Conservation (phyloP, 2,329 filamentous ascomycete genomes). For the Monilinia fructicola region DNA sequence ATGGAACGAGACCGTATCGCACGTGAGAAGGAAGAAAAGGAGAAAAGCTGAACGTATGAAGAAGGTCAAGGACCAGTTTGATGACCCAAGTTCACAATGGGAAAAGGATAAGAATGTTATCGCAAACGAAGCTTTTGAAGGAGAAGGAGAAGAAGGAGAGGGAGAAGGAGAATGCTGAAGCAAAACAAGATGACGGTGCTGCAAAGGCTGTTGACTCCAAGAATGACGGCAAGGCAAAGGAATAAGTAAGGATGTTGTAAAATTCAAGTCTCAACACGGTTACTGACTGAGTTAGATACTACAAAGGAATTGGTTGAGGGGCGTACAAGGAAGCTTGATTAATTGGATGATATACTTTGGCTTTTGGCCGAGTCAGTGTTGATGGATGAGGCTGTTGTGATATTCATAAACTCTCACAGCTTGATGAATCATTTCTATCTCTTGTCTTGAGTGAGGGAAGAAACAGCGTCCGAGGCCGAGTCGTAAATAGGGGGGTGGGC, state of each 20-base stretch:
- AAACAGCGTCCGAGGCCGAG: slow-evolving; percentile 25
- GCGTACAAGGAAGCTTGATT: slow-evolving; percentile 20
- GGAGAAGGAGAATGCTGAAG: slow-evolving; percentile 33
- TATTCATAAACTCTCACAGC: slow-evolving; percentile 21
- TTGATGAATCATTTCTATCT: slow-evolving; percentile 8
- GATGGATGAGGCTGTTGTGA: not conserved
- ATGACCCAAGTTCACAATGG: slow-evolving; percentile 76
- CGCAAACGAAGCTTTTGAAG: slow-evolving; percentile 64
- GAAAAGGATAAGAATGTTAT: slow-evolving; percentile 85
- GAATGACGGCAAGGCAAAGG: slow-evolving; percentile 19
- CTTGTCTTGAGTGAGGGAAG: not conserved
- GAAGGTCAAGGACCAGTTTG: slow-evolving; percentile 79
- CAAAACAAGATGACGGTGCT: slow-evolving; percentile 3
- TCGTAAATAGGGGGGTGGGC: slow-evolving; percentile 27
- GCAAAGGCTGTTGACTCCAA: slow-evolving; percentile 23
- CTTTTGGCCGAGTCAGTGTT: slow-evolving; percentile 16
- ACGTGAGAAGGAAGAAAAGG: slow-evolving; percentile 76
- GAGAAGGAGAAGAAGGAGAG: slow-evolving; percentile 57
- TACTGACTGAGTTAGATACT: slow-evolving; percentile 18
- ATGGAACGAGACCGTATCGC: slow-evolving; percentile 87
- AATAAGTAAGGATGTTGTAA: slow-evolving; percentile 28
- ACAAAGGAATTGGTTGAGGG: slow-evolving; percentile 17
- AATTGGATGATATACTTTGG: slow-evolving; percentile 11
- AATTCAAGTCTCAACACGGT: no score
- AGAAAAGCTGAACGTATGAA: slow-evolving; percentile 70